Percentiles rank a stretch among this genome's conserved stretches.
Evolutionary conservation across 371 early-diverging fungal genomes (phyloP).

Genomic region (Lichtheimia hyalospora): DNA sequence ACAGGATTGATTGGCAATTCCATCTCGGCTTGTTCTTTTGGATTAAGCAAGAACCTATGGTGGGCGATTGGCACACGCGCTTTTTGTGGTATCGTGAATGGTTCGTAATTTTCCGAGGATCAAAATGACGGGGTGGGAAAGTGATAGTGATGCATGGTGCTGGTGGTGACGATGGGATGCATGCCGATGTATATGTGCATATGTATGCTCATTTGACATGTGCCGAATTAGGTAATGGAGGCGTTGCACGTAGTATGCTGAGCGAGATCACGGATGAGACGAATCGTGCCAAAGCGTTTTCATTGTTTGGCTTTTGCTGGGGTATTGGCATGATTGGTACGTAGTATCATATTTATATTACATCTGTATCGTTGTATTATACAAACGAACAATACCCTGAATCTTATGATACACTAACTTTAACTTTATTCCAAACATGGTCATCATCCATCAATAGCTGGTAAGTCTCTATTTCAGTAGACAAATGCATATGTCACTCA

Average conservation of each 20-base stretch:
- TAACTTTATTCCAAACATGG: constrained; percentile 1
- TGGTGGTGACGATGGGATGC: too few species aligned
- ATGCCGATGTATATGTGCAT: not conserved
- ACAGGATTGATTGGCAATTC: constrained; percentile 77
- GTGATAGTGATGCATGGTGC: not conserved
- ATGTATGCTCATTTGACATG: too few species aligned
- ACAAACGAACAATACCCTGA: not conserved
- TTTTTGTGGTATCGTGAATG: constrained; percentile 79
- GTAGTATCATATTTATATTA: not conserved
- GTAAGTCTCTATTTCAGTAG: not conserved
- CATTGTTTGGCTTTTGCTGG: constrained; percentile 71
- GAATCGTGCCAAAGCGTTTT: constrained; percentile 71
- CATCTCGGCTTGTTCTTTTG: constrained; percentile 71
- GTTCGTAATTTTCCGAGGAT: constrained; percentile 16
- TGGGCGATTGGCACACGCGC: constrained; percentile 74
- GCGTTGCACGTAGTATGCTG: constrained; percentile 81
- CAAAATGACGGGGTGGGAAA: not conserved
- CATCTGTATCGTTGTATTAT: not conserved
- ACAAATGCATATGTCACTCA: constrained; percentile 6
- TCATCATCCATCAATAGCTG: not conserved
- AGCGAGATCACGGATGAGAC: constrained; percentile 86
- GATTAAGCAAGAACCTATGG: constrained; percentile 61
- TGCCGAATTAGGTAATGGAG: constrained; percentile 63
- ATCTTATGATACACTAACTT: not conserved
- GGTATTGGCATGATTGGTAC: constrained; percentile 64